A percentile compares a stretch with the other conserved stretches of the same genome.
These are phyloP conservation scores for Senecio squalidus DNA, from an alignment of 140 eudicot species.

Conservation along the genomic window DNA sequence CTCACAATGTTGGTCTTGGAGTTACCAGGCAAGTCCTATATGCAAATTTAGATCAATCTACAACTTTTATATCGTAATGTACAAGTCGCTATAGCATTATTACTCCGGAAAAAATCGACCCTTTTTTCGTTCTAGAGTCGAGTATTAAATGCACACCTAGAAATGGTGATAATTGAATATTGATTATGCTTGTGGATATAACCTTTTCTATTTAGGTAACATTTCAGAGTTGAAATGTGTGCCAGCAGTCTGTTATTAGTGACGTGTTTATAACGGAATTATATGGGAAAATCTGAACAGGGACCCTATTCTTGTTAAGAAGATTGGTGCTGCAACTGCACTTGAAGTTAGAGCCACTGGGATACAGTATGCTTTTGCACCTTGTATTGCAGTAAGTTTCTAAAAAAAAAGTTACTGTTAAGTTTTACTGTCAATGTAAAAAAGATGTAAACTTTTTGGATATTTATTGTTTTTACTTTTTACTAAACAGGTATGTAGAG, in stretches of 20 bases:
- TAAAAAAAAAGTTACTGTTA: neutral
- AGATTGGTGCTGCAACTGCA: slow-evolving; percentile 69
- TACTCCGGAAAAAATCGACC: neutral
- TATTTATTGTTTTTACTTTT: neutral
- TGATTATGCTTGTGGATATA: neutral
- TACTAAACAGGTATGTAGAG: slow-evolving; percentile 57
- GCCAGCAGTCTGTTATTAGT: slow-evolving; percentile 3
- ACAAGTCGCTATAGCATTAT: neutral
- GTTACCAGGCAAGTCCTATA: slow-evolving; percentile 45
- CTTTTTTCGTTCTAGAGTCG: neutral
- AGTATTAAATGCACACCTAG: slow-evolving; percentile 2
- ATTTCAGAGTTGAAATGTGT: slow-evolving; percentile 17
- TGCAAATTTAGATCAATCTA: neutral
- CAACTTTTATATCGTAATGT: neutral
- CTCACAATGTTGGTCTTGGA: slow-evolving; percentile 70
- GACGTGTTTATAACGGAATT: slow-evolving; percentile 10
- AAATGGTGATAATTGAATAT: neutral
- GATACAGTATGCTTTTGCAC: slow-evolving; percentile 57
- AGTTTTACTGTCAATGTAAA: neutral
- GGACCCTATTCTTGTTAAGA: slow-evolving; percentile 49
- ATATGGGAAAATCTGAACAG: slow-evolving; percentile 27
- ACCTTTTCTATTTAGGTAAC: too few species aligned
- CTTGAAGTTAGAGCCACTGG: slow-evolving; percentile 77
- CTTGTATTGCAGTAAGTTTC: slow-evolving; percentile 62
- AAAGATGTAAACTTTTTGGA: neutral